These are phyloP conservation scores for Silene latifolia DNA, from an alignment of 148 eudicot species.

Conservation along the genomic window DNA sequence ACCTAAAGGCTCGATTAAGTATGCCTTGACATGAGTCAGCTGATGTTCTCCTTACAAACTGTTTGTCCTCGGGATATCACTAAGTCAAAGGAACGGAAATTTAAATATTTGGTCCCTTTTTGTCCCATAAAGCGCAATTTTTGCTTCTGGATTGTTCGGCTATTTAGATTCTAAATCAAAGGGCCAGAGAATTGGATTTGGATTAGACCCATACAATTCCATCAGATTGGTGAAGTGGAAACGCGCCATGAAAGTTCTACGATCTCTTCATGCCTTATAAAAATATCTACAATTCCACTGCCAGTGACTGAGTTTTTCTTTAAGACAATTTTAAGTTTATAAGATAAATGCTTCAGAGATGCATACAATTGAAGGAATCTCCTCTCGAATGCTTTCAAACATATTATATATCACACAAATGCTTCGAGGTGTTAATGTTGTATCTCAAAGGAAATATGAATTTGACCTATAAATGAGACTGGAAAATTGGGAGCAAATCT, in stretches of 20 bases:
- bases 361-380: not conserved
- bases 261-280: not conserved
- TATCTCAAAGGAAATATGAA: not conserved
- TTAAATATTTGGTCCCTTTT: too few relatives aligned
- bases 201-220: not conserved
- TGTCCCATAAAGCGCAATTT: too few relatives aligned
- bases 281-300: not conserved
- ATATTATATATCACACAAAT: not conserved
- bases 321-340: not conserved
- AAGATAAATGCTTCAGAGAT: not conserved
- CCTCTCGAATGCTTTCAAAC: not conserved
- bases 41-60: too few relatives aligned
- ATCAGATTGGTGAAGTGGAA: not conserved
- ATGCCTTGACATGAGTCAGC: too few relatives aligned
- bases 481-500: not conserved
- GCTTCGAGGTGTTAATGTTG: not conserved
- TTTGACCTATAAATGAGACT: not conserved
- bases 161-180: too few relatives aligned
- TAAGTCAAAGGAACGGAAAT: too few relatives aligned
- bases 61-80: too few relatives aligned
- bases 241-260: not conserved
- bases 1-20: too few relatives aligned
- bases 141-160: too few relatives aligned
- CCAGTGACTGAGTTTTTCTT: not conserved
- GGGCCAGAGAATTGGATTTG: too few relatives aligned